Percentiles rank a stretch among this genome's conserved stretches.
Conservation (phyloP, 768 basidiomycete species). For the Pleurotus sapidus region DNA sequence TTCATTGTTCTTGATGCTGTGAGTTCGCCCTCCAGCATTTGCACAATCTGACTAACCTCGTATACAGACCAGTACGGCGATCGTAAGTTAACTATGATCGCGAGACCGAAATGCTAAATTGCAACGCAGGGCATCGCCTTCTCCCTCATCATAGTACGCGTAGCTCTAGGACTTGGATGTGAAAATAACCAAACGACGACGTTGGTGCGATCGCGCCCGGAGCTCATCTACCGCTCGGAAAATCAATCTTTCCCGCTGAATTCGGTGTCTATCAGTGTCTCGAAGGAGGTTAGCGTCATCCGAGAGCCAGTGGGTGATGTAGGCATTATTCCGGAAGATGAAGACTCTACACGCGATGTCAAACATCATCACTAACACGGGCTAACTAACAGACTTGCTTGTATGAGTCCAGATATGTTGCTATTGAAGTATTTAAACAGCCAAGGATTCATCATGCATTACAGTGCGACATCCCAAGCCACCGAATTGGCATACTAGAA, state of each 20-base stretch:
- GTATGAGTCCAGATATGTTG: too few species aligned
- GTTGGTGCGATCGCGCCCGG: background rate
- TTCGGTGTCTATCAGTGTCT: background rate
- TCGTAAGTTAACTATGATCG: background rate
- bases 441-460: too few species aligned
- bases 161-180: background rate
- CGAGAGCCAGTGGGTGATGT: background rate
- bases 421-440: too few species aligned
- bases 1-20: constrained; percentile 1
- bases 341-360: background rate
- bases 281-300: background rate
- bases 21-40: background rate
- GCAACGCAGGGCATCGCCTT: background rate
- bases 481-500: too few species aligned
- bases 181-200: background rate
- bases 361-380: too few species aligned
- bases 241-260: background rate
- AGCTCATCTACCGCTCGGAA: background rate
- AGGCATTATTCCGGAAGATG: background rate
- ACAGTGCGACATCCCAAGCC: too few species aligned
- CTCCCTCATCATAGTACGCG: constrained; percentile 4
- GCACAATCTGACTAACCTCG: background rate
- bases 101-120: background rate
- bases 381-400: too few species aligned
- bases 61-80: background rate